Evolutionary conservation across 2,329 filamentous ascomycete genomes (phyloP), one percentile per base, ranked within the genome.

Genomic region (Polytolypa hystricis): DNA sequence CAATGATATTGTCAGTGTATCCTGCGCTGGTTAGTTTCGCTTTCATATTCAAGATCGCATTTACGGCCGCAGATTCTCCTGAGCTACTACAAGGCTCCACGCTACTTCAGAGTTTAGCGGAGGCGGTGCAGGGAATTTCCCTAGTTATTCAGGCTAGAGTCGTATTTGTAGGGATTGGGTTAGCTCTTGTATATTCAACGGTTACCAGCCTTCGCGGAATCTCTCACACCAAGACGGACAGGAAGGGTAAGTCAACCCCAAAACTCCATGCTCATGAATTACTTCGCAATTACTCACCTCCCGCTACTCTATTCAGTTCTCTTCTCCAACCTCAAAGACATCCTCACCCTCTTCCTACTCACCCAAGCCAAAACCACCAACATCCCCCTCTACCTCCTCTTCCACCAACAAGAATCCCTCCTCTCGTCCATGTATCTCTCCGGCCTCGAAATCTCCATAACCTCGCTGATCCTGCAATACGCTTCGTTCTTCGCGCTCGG

Each of bases 281-380:
- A n/a, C n/a, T n/a, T n/a, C n/a, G n/a, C n/a, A n/a, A n/a, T n/a
- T n/a, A n/a, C n/a, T n/a, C n/a, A n/a, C n/a, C n/a, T n/a, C n/a
- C n/a, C n/a, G n/a, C n/a, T n/a, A n/a, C n/a, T n/a, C n/a, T n/a
- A 4, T 51, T 46, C 25, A 45, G 36, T 17, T 37, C 56, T 40
- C 30, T 55, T 49, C 17, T 41, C 35, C 11, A 42, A 47, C 3
- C 57, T 83, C 15, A 81, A 89, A 50, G 71, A 84, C 45, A 62
- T 91, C 18, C 71, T 84, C 40, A 80, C 78, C 3, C 65, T 96
- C 6, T 76, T 96, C 42, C 72, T 93, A 20, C 71, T 93, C 43
- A 95, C 85, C 1, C 89, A 98, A 60, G 87, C 84, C 15, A 77
- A 85, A 42, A 75, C 79, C 5, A 78, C 83, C 29, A 95, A 95